Evolutionary conservation across 2,329 filamentous ascomycete species (phyloP).

Genomic region (Pestalotiopsis fici): DNA sequence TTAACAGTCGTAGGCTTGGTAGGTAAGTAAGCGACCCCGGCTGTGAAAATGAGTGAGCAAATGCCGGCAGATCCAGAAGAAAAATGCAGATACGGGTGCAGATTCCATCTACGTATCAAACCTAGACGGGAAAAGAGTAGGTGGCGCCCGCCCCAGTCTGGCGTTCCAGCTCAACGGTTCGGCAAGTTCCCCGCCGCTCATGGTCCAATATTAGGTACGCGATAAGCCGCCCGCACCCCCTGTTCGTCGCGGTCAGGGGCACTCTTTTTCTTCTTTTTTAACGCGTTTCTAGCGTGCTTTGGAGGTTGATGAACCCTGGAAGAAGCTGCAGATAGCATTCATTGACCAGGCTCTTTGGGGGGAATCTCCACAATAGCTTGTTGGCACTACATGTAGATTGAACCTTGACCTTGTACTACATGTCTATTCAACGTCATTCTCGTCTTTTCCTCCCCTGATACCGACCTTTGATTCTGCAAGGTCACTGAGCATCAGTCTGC

Average conservation of each 20-base stretch:
- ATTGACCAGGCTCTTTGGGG: neutral
- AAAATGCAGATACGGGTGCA: neutral
- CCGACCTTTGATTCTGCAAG: neutral
- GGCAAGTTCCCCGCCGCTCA: constrained; percentile 23
- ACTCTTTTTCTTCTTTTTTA: neutral
- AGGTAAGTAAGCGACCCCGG: neutral
- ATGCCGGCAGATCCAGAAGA: neutral
- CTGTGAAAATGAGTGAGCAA: neutral
- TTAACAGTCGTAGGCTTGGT: neutral
- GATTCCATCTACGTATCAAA: neutral
- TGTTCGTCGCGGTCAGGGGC: neutral
- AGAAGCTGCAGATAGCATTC: neutral
- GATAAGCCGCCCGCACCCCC: neutral
- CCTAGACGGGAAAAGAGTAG: neutral
- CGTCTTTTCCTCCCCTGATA: neutral
- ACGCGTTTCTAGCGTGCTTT: neutral
- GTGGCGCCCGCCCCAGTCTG: neutral
- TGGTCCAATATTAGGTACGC: neutral
- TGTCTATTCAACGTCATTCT: neutral
- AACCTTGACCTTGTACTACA: neutral
- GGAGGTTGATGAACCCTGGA: neutral
- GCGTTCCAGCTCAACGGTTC: constrained; percentile 15
- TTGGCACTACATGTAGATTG: neutral
- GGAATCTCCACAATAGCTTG: neutral
- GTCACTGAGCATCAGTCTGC: neutral